Base-by-base conservation (phyloP, 768 basidiomycete species). In the Pisolithus microcarpus region DNA sequence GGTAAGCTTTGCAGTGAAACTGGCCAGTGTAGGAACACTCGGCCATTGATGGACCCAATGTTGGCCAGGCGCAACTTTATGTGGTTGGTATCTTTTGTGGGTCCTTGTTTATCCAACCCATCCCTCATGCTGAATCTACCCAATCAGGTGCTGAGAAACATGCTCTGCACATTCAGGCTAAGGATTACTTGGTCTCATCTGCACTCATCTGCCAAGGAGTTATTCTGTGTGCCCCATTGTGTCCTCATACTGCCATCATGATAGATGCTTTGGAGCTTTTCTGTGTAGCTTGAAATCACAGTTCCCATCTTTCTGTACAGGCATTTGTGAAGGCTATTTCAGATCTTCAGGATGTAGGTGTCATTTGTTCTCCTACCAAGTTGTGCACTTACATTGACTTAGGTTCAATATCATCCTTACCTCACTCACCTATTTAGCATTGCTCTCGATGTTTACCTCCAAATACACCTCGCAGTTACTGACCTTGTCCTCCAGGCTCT, bases 361-460 rank as follows among this genome's bases (percentile, higher is more conserved):
- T 43, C 40, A 8, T 19, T 4, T 8, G 19, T 5, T 19, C 11
- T 13, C 3, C 40, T 43, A 24, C 21, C 11, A 1, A 10, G 1
- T 24, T 7, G 4, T 10, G 2, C 7, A 5, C 5, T 13, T 5
- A 21, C 11, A 19, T 43, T 7, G 21, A 38, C 7, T 19, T 21
- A 43, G 40, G 21, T 43, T 11, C 11, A 13, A 4, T 43, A 19
- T 21, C 10, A 10, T 2, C 40, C 18, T 5, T 23, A 11, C 21
- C 11, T 19, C 1, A 31, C 28, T 42, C 6, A 28, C 11, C 15
- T 28, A 46, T 42, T 43, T 38, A 5, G 40, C 70, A 65, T 54
- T 62, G 0, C 56, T 65, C 72, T 68, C 49, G 70, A 75, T 45
- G 43, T 65, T 0, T 75, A 72, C 51, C 63, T 75, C 9, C 23